Evolutionary conservation across 176 grass and related monocot species (phyloP), one percentile per base, ranked within the genome.

Genomic region (Carex littledalei): DNA sequence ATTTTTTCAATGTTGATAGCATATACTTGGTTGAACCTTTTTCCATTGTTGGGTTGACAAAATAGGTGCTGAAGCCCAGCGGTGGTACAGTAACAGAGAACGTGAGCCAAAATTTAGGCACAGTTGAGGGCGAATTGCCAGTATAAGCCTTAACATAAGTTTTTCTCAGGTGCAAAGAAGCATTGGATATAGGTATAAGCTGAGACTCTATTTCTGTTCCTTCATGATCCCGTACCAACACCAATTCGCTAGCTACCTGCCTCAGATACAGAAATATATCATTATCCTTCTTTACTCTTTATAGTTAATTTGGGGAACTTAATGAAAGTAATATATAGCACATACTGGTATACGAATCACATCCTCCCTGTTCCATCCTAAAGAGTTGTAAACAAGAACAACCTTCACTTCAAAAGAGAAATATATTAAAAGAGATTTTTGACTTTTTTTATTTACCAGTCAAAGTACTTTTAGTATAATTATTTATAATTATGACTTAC

Each of bases 361-460:
- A 87, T 91, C 89, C 66, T 87, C 81, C 66, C 89, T 81, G 59
- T 76, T 88, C 89, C 89, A 91, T 67, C 89, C 89, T 67, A 91
- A 85, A 88, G 86, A 88, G 57, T 91, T 91, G 77, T 91, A 91
- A 31, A 88, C 67, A 85, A 91, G 82, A 78, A 91, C 86, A 88
- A 87, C 89, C 89, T 91, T 84, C 56, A 90, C 43, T 21, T 67
- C 52, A 62, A 60, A 61, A 85, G 1, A 47, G 1, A 47, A 17
- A 24, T 82, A 12, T 57, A 56, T 81, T 39, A 73, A 78, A 12
- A 62, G 18, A 86, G 12, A 83, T 31, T 55, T 2, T 55, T 53
- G 4, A 77, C 5, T 60, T 12, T 16, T 43, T 12, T 60, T 39
- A 16, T 75, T 59, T 77, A 55, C 73, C 10, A 77, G 73, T 55